A percentile compares a stretch with the other conserved stretches of the same genome.
Evolutionary conservation across 2,329 filamentous ascomycete genomes (phyloP).

Genomic region (Incumbomyces delicatus): DNA sequence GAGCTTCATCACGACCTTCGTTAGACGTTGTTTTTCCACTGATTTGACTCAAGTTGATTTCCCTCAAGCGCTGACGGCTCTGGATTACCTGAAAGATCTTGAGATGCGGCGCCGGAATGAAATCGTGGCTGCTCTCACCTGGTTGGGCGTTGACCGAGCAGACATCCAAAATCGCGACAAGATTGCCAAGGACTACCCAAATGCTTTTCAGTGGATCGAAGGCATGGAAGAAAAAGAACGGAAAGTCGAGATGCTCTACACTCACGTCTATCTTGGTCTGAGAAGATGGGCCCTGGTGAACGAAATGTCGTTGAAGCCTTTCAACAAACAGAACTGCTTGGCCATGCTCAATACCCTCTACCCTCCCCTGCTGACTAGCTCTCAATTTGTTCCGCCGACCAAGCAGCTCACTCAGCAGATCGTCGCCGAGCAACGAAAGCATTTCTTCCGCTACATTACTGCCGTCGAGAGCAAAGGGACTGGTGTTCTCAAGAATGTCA

Average conservation of each 20-base stretch:
- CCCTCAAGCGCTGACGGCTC: conserved; percentile 53
- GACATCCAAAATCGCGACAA: conserved; percentile 40
- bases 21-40: conserved; percentile 49
- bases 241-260: conserved; percentile 47
- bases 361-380: conserved; percentile 41
- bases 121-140: conserved; percentile 43
- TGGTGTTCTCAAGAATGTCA: conserved; percentile 42
- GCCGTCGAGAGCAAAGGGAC: conserved; percentile 48
- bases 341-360: conserved; percentile 61
- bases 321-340: conserved; percentile 56
- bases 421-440: conserved; percentile 48
- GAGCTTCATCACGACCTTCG: conserved; percentile 52
- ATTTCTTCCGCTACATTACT: conserved; percentile 54
- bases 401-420: conserved; percentile 42
- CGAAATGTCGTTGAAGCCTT: conserved; percentile 52
- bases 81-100: conserved; percentile 57
- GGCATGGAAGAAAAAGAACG: conserved; percentile 42
- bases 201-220: conserved; percentile 47
- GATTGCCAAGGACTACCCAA: conserved; percentile 43
- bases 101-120: conserved; percentile 52
- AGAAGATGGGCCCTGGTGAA: conserved; percentile 59
- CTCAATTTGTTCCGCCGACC: conserved; percentile 37
- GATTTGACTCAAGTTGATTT: conserved; percentile 53
- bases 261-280: conserved; percentile 51
- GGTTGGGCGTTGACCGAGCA: conserved; percentile 46